Evolutionary conservation across 106 monocot species (phyloP).

Genomic region (Narthecium ossifragum): DNA sequence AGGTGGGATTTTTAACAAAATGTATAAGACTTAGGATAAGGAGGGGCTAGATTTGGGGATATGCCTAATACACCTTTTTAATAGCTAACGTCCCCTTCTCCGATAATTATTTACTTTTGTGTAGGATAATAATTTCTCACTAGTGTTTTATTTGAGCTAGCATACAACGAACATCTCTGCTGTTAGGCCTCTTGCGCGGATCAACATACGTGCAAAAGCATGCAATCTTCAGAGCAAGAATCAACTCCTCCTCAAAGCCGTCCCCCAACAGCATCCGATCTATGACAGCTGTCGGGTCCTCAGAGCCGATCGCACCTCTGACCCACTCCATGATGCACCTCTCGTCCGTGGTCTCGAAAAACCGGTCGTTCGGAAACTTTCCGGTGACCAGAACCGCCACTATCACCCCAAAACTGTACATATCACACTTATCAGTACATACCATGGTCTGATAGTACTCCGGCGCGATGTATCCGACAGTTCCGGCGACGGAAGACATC

Average conservation of each 20-base stretch:
- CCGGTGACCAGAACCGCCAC: constrained; percentile 37
- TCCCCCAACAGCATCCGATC: constrained; percentile 18
- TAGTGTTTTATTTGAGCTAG: constrained; percentile 32
- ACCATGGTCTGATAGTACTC: constrained; percentile 34
- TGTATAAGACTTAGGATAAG: too few species aligned
- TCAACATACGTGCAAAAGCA: constrained; percentile 41
- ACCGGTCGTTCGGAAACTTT: constrained; percentile 23
- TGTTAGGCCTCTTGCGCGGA: constrained; percentile 28
- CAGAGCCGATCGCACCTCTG: background rate
- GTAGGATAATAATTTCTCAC: too few species aligned
- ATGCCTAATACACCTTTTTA: too few species aligned
- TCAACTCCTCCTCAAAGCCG: constrained; percentile 41
- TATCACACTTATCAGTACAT: constrained; percentile 39
- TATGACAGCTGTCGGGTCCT: constrained; percentile 10
- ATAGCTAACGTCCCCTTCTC: too few species aligned
- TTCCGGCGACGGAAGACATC: constrained; percentile 24
- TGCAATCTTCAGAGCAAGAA: constrained; percentile 41
- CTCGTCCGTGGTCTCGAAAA: constrained; percentile 24
- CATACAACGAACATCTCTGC: constrained; percentile 37
- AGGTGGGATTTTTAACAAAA: too few species aligned
- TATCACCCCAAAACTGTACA: constrained; percentile 45
- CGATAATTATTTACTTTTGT: too few species aligned
- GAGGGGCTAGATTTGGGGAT: too few species aligned
- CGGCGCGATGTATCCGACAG: constrained; percentile 50
- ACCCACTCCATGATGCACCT: constrained; percentile 30